Conservation (phyloP, 2,329 filamentous ascomycete species). For the Penicillium sp. region DNA sequence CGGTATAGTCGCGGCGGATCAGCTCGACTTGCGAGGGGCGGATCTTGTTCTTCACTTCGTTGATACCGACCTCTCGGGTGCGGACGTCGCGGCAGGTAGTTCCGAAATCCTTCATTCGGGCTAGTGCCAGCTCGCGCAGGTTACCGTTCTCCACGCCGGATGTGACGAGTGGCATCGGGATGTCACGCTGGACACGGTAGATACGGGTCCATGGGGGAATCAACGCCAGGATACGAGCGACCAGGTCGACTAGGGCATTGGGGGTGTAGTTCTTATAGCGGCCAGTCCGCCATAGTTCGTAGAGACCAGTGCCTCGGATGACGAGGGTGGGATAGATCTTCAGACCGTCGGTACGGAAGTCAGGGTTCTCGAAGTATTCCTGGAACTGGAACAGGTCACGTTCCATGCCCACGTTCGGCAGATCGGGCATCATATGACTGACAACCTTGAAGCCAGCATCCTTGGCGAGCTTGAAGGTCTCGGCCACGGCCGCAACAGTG, state of each 20-base stretch:
- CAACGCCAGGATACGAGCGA: conserved; percentile 90
- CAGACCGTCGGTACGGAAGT: conserved; percentile 90
- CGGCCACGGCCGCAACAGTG: conserved; percentile 88
- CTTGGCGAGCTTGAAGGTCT: conserved; percentile 96
- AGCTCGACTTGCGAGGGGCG: conserved; percentile 93
- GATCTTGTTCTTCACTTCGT: conserved; percentile 99
- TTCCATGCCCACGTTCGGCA: conserved; percentile 98
- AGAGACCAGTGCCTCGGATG: conserved; percentile 91
- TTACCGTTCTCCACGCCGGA: conserved; percentile 98
- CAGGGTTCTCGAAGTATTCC: conserved; percentile 96
- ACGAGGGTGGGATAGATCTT: conserved; percentile 98
- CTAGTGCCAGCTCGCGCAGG: conserved; percentile 82
- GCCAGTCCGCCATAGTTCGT: conserved; percentile 95
- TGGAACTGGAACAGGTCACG: conserved; percentile 93
- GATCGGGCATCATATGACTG: conserved; percentile 98
- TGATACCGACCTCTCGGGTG: conserved; percentile 94
- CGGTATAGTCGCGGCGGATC: conserved; percentile 85
- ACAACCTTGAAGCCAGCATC: conserved; percentile 99
- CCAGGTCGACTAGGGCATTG: conserved; percentile 90
- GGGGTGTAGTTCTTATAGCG: conserved; percentile 98
- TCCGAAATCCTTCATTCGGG: conserved; percentile 99
- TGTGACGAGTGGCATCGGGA: conserved; percentile 99
- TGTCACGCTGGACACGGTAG: conserved; percentile 96
- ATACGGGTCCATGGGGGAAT: conserved; percentile 98
- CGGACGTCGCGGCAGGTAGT: conserved; percentile 94